Evolutionary conservation across 495 filamentous ascomycete species (phyloP).

Genomic region (Parmelia sp.): DNA sequence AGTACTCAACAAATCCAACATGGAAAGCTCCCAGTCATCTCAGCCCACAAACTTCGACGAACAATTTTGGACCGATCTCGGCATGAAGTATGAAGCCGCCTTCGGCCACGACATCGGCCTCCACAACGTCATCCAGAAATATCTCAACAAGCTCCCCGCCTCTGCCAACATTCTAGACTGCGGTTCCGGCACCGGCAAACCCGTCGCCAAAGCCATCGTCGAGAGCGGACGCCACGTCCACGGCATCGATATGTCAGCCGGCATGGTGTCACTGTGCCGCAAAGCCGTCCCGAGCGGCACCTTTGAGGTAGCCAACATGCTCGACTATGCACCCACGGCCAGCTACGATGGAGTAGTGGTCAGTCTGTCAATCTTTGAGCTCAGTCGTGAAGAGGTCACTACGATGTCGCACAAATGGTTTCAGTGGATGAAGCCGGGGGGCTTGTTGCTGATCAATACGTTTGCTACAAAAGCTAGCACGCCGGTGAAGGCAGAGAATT

Average conservation of each 20-base stretch:
- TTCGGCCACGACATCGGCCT: conserved; percentile 30
- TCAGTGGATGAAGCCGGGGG: conserved; percentile 24
- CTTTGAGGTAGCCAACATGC: conserved; percentile 33
- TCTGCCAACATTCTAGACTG: conserved; percentile 31
- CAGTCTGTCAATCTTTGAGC: conserved; percentile 24
- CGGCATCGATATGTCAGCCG: conserved; percentile 34
- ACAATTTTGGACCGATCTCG: conserved; percentile 49
- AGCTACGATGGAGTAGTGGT: conserved; percentile 22
- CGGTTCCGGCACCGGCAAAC: conserved; percentile 46
- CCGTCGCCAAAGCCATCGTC: conserved; percentile 32
- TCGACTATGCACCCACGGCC: conserved; percentile 23
- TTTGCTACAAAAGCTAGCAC: conserved; percentile 20
- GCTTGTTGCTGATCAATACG: conserved; percentile 14
- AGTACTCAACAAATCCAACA: too few species aligned
- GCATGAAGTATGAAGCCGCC: conserved; percentile 28
- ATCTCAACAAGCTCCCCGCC: conserved; percentile 21
- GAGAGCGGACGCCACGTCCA: conserved; percentile 31
- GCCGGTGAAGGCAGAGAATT: conserved; percentile 11
- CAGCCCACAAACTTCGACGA: neutral
- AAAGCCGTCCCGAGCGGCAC: conserved; percentile 29
- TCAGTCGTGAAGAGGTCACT: conserved; percentile 18
- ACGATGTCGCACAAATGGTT: conserved; percentile 19
- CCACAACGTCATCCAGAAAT: conserved; percentile 14
- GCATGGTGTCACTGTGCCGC: conserved; percentile 32
- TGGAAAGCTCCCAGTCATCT: neutral